phyloP scores from a whole-genome alignment of 2,329 filamentous ascomycete genomes.

The Colletotrichum navitas region DNA sequence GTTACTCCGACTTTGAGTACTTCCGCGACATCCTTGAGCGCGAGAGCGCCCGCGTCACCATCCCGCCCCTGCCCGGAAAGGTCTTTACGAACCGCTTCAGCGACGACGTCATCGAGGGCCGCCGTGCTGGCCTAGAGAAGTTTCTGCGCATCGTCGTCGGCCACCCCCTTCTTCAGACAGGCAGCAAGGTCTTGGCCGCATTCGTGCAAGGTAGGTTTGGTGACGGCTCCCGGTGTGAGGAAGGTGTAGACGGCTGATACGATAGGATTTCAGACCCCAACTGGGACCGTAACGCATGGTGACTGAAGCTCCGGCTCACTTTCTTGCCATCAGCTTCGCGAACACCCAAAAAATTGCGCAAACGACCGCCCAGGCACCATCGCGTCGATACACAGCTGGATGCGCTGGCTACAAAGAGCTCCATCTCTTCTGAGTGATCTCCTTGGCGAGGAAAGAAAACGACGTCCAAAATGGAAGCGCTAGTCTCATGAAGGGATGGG shows the following conservation, averaged over 20 bases:
- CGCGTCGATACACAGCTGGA: conserved; percentile 39
- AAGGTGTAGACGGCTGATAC: neutral
- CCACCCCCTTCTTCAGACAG: conserved; percentile 95
- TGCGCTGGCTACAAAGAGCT: conserved; percentile 18
- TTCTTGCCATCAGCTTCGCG: conserved; percentile 29
- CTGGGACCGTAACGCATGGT: conserved; percentile 94
- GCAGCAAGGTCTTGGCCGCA: conserved; percentile 93
- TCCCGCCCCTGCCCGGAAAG: conserved; percentile 94
- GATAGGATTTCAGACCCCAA: conserved; percentile 72
- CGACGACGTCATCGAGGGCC: conserved; percentile 97
- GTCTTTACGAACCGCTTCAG: conserved; percentile 98
- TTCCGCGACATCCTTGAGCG: conserved; percentile 98
- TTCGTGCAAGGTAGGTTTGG: conserved; percentile 86
- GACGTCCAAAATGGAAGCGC: neutral
- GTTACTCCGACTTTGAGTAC: conserved; percentile 98
- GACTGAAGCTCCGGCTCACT: conserved; percentile 51
- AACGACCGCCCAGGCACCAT: conserved; percentile 29
- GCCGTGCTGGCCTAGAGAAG: conserved; percentile 90
- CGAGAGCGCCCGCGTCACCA: conserved; percentile 93
- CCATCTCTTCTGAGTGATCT: conserved; percentile 7
- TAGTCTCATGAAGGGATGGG: neutral
- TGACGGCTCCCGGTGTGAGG: neutral
- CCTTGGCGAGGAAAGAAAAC: too few species aligned
- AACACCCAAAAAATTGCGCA: conserved; percentile 41
- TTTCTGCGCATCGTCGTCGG: conserved; percentile 98